Evolutionary conservation across 2,329 filamentous ascomycete genomes (phyloP), one percentile per base, ranked within the genome.

Genomic region (Pseudogymnoascus sp.): DNA sequence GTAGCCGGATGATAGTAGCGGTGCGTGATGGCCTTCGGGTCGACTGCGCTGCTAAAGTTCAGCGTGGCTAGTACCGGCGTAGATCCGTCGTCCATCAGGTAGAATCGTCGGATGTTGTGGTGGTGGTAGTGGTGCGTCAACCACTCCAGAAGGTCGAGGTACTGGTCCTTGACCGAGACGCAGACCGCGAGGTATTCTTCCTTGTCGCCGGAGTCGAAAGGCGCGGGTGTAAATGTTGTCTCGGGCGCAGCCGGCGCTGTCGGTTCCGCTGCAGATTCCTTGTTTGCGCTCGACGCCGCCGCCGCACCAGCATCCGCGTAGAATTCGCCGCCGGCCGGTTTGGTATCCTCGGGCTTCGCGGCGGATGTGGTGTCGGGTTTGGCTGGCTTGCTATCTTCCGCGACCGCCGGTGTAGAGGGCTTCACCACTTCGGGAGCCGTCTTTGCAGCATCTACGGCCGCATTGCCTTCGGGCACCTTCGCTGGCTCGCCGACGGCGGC

Each of bases 51-150:
- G 9, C 65, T 68, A 10, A 39, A 59, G 58, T 59, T 39, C 35
- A 39, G 37, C 21, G 58, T 59, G 8, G 58, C 58, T 2, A 71
- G 61, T 9, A 67, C 66, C 21, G 69, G 69, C 13, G 64, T 60
- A 4, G 68, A 69, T 5, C 68, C 67, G 58, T 71, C 69, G 25
- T 70, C 68, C 65, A 70, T 68, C 29, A 71, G 62, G 55, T 71
- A 71, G 61, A 71, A 71, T 3, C 66, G 63, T 21, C 64, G 60
- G 60, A 70, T 66, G 9, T 67, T 66, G 25, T 68, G 48, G 48
- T 71, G 66, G 48, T 69, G 63, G 60, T 69, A 71, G 25, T 71
- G 68, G 39, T 71, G 69, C 25, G 64, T 64, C 3, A 71, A 48
- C 39, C 64, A 69, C 59, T 71, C 69, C 8, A 63, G 61, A 8